A percentile compares a stretch with the other conserved stretches of the same genome.
Conservation (phyloP, 257 asterid species). For the Hygrophila difformis region DNA sequence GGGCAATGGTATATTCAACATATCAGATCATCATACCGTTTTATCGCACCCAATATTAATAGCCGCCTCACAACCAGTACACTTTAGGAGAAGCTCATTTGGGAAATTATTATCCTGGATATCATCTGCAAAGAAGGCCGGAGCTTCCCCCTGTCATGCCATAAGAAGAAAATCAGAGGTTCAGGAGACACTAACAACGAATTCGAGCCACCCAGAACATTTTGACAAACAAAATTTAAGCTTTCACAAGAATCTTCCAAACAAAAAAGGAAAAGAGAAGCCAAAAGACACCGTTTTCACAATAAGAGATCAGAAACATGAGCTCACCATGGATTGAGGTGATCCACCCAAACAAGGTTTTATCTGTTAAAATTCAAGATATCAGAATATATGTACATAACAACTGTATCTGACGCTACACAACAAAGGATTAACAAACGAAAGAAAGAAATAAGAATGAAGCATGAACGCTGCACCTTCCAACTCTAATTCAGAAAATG, state of each 20-base stretch:
- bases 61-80: slow-evolving; percentile 40
- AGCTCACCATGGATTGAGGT: slow-evolving; percentile 55
- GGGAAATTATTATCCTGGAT: slow-evolving; percentile 25
- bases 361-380: slow-evolving; percentile 30
- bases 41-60: slow-evolving; percentile 33
- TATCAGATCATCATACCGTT: slow-evolving; percentile 44
- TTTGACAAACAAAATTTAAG: too few relatives aligned
- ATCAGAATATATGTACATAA: slow-evolving; percentile 15
- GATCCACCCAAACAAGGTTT: slow-evolving; percentile 29
- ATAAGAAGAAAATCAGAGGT: neutral
- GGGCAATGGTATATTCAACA: slow-evolving; percentile 12
- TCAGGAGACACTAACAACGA: slow-evolving; percentile 10
- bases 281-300: neutral
- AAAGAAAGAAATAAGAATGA: too few relatives aligned
- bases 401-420: slow-evolving; percentile 17
- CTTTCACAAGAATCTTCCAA: too few relatives aligned
- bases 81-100: slow-evolving; percentile 35
- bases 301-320: slow-evolving; percentile 16
- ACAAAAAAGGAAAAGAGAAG: too few relatives aligned
- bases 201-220: neutral
- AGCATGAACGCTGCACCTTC: too few relatives aligned
- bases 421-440: slow-evolving; percentile 6
- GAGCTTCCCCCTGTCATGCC: slow-evolving; percentile 75
- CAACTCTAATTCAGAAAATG: too few relatives aligned
- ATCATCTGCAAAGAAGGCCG: slow-evolving; percentile 55